phyloP scores from a whole-genome alignment of 345 rosid species.

The Melaleuca quinquenervia region DNA sequence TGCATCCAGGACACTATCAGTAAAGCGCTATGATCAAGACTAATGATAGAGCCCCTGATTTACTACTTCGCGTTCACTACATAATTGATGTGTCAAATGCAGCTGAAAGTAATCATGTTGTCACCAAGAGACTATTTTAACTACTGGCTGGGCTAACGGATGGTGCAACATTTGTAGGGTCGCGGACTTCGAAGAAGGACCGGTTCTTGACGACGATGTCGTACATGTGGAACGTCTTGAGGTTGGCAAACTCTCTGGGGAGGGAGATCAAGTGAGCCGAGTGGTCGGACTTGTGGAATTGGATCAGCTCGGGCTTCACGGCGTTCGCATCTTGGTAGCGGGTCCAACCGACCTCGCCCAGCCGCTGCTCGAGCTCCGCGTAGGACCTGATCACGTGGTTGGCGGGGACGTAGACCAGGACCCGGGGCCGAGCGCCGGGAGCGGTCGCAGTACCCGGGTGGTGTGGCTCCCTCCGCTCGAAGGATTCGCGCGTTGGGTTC shows the following conservation, averaged over 20 bases:
- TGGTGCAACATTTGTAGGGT: background rate
- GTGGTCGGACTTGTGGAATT: conserved; percentile 42
- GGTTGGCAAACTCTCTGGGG: conserved; percentile 25
- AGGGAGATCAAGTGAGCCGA: conserved; percentile 46
- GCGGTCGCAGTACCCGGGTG: conserved; percentile 47
- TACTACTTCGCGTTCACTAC: background rate
- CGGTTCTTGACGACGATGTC: conserved; percentile 64
- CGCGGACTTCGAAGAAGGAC: conserved; percentile 51
- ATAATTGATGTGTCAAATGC: background rate
- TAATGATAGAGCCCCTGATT: background rate
- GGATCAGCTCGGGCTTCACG: conserved; percentile 30
- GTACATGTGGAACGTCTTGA: conserved; percentile 41
- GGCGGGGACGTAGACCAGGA: conserved; percentile 52
- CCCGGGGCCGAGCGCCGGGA: conserved; percentile 59
- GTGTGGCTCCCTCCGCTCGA: conserved; percentile 38
- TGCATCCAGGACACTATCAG: background rate
- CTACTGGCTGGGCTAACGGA: background rate
- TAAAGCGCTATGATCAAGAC: background rate
- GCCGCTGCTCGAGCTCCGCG: conserved; percentile 38
- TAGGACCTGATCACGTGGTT: conserved; percentile 44
- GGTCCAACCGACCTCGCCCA: conserved; percentile 51
- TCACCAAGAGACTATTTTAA: background rate
- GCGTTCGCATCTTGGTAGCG: conserved; percentile 26
- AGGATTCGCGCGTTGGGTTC: conserved; percentile 53
- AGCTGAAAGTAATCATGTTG: background rate